Evolutionary conservation across 225 moss, liverwort and hornwort genomes (phyloP).

Genomic region (Bryoerythrophyllum caledonicum): DNA sequence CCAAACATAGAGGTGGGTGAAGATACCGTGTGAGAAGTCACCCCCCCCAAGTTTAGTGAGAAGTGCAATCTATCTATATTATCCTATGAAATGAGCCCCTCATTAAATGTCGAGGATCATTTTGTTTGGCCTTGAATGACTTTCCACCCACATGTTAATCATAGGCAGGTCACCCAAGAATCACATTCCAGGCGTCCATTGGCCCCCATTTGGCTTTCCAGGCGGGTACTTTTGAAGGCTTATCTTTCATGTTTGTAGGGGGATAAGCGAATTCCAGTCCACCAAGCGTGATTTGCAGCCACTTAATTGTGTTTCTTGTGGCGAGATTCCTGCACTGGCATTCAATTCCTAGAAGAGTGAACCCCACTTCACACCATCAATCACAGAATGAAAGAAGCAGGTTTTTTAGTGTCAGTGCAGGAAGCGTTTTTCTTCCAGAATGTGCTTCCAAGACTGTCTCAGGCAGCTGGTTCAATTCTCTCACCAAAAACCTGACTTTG

Average conservation of each 20-base stretch:
- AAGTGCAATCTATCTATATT: neutral
- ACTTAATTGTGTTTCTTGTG: neutral
- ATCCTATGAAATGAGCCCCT: neutral
- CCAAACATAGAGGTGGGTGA: slow-evolving; percentile 1
- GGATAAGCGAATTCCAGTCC: no score
- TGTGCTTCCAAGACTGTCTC: no score
- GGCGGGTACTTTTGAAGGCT: neutral
- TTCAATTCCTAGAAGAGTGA: neutral
- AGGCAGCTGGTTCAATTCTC: no score
- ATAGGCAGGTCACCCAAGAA: neutral
- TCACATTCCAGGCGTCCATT: slow-evolving; percentile 15
- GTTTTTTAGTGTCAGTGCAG: neutral
- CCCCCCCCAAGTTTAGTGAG: neutral
- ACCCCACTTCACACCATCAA: neutral
- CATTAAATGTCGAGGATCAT: neutral
- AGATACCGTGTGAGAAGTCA: neutral
- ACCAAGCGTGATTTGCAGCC: neutral
- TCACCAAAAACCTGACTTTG: no score
- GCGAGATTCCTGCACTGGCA: neutral
- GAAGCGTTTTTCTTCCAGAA: neutral
- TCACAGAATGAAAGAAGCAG: no score
- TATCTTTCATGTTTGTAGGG: neutral
- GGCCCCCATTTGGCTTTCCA: neutral
- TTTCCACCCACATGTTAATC: slow-evolving; percentile 3
- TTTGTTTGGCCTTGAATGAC: neutral